phyloP scores from a whole-genome alignment of 768 basidiomycete genomes.

The Tylopilus vinaceipallidus region DNA sequence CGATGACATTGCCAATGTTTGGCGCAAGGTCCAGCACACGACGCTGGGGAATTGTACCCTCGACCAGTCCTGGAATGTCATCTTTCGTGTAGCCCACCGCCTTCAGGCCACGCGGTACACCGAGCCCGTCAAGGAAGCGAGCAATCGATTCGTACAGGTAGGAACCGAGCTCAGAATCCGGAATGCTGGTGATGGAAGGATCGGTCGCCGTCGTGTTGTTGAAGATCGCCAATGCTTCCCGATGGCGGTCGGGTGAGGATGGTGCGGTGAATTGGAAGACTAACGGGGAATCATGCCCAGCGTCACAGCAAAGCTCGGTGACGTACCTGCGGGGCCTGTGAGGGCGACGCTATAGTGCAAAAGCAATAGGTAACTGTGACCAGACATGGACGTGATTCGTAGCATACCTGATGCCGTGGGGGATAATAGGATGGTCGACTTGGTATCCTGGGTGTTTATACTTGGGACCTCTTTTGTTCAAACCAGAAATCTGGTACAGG shows the following conservation, averaged over 20 bases:
- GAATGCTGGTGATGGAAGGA: conserved; percentile 67
- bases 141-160: conserved; percentile 86
- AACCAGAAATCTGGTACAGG: conserved; percentile 69
- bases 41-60: conserved; percentile 90
- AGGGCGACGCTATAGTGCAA: conserved; percentile 64
- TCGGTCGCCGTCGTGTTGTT: conserved; percentile 60
- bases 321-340: conserved; percentile 77
- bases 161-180: conserved; percentile 76
- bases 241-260: conserved; percentile 87
- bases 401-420: conserved; percentile 77
- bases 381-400: neutral
- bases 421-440: conserved; percentile 86
- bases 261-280: conserved; percentile 97
- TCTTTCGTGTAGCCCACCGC: conserved; percentile 70
- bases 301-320: conserved; percentile 5
- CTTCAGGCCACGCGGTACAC: conserved; percentile 82
- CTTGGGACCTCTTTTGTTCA: conserved; percentile 93
- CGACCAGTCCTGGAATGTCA: conserved; percentile 75
- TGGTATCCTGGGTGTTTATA: conserved; percentile 90
- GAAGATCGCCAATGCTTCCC: conserved; percentile 86
- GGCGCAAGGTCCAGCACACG: conserved; percentile 93
- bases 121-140: conserved; percentile 79
- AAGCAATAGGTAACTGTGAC: neutral
- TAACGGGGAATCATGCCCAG: conserved; percentile 17
- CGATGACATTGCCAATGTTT: conserved; percentile 78